These are phyloP conservation scores for Trichoderma sp. DNA, from an alignment of 2,329 filamentous ascomycete genomes.

Conservation along the genomic window DNA sequence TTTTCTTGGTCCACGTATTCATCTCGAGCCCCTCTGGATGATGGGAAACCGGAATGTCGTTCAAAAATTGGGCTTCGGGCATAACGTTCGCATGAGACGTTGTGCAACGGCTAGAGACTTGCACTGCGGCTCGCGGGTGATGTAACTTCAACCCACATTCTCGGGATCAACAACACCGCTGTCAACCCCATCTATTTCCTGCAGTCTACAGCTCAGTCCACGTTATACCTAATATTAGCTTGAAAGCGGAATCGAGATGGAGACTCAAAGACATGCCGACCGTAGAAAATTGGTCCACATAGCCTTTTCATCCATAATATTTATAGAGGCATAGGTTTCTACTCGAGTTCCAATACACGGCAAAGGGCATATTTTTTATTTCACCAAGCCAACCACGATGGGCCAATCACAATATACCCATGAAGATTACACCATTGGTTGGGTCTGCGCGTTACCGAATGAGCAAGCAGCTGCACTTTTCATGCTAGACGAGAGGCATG, in stretches of 20 bases:
- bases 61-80: background rate
- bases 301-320: background rate
- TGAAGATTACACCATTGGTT: slow-evolving; percentile 27
- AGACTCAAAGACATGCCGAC: background rate
- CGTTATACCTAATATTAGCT: background rate
- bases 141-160: background rate
- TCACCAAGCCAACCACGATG: background rate
- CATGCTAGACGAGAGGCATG: slow-evolving; percentile 25
- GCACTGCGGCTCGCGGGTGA: background rate
- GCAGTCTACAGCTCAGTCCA: background rate
- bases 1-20: slow-evolving; percentile 11
- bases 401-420: background rate
- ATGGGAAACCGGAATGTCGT: too few species aligned
- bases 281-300: background rate
- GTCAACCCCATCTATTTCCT: background rate
- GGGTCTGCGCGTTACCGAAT: slow-evolving; percentile 26
- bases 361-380: background rate
- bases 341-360: background rate
- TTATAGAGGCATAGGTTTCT: background rate
- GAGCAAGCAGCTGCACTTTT: slow-evolving; percentile 24
- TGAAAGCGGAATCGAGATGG: background rate
- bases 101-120: background rate
- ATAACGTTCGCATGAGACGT: background rate
- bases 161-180: background rate
- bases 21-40: background rate